phyloP scores from a whole-genome alignment of 192 early-diverging fungal species.

The Chytriomyces sp. region DNA sequence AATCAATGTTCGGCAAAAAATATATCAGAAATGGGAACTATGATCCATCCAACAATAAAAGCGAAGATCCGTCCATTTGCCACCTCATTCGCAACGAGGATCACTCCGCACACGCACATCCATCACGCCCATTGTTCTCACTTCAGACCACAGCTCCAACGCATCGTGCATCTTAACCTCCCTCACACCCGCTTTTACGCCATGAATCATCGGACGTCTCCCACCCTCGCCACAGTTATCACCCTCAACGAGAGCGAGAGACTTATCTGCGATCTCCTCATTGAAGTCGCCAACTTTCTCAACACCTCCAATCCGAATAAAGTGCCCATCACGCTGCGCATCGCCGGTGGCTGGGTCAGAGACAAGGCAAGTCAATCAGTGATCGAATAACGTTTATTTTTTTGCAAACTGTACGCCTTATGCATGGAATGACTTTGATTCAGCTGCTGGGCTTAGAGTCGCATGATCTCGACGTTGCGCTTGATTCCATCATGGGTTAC shows the following conservation, averaged over 20 bases:
- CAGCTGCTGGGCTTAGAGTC: slow-evolving; percentile 84
- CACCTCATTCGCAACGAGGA: no score
- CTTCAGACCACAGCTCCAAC: not conserved
- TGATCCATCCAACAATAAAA: no score
- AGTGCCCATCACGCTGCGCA: slow-evolving; percentile 72
- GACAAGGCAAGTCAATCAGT: slow-evolving; percentile 73
- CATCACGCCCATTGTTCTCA: no score
- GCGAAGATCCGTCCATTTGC: no score
- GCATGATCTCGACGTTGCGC: slow-evolving; percentile 93
- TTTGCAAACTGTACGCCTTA: not conserved
- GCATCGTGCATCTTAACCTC: not conserved
- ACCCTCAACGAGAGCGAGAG: slow-evolving; percentile 64
- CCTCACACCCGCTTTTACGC: not conserved
- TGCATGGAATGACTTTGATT: not conserved
- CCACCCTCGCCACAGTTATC: not conserved
- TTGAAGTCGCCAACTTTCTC: slow-evolving; percentile 62
- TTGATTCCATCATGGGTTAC: slow-evolving; percentile 91
- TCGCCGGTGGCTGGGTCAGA: slow-evolving; percentile 98
- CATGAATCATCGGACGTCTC: no score
- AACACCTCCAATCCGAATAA: slow-evolving; percentile 48
- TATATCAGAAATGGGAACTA: no score
- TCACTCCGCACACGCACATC: no score
- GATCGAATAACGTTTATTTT: not conserved
- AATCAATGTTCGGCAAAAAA: no score
- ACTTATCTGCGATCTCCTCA: slow-evolving; percentile 72